Evolutionary conservation across 768 basidiomycete species (phyloP).

Genomic region (Serpula lacrymans): DNA sequence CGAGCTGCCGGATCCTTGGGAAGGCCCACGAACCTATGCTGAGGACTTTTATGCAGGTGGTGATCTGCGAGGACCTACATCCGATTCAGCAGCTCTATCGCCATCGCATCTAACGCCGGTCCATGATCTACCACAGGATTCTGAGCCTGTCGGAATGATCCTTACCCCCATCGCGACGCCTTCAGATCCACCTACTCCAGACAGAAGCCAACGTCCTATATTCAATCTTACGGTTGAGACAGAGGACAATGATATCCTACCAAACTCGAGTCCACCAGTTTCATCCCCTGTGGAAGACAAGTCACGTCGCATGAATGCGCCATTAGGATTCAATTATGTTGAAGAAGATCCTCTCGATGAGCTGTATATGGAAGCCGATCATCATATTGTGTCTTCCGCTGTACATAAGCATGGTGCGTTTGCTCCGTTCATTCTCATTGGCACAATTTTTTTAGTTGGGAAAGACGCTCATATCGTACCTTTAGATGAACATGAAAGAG

Average conservation of each 20-base stretch:
- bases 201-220: constrained; percentile 1
- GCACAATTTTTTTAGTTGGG: too few species aligned
- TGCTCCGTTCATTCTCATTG: too few species aligned
- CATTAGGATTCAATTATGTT: too few species aligned
- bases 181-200: not conserved
- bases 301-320: too few species aligned
- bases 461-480: too few species aligned
- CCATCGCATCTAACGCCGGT: constrained; percentile 21
- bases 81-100: constrained; percentile 6
- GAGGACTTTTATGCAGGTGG: constrained; percentile 46
- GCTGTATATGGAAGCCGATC: constrained; percentile 5
- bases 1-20: constrained; percentile 39
- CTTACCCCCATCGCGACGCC: constrained; percentile 4
- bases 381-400: too few species aligned
- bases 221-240: constrained; percentile 1
- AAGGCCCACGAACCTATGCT: constrained; percentile 35
- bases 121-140: too few species aligned
- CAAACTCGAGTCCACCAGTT: constrained; percentile 7
- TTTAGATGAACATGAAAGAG: too few species aligned
- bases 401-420: too few species aligned
- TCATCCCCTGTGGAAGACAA: constrained; percentile 5
- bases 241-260: constrained; percentile 2
- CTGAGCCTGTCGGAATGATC: constrained; percentile 4
- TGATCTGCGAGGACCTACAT: constrained; percentile 19
- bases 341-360: constrained; percentile 6